Evolutionary conservation across 2,329 filamentous ascomycete genomes (phyloP).

Genomic region (Aspergillus viridinutans): DNA sequence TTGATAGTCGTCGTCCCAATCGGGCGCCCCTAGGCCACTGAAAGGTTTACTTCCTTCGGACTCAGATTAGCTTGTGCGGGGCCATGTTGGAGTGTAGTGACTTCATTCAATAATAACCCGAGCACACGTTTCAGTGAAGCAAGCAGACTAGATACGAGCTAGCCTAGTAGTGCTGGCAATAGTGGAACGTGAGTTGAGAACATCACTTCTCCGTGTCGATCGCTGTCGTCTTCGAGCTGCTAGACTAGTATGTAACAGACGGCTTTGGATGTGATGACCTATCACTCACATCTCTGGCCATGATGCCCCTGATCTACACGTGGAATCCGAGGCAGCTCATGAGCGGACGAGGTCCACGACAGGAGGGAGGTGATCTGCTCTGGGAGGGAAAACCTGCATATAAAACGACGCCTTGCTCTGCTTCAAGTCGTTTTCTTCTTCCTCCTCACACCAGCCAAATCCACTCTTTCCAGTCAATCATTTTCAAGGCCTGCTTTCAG

Average conservation of each 20-base stretch:
- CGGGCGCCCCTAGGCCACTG: background rate
- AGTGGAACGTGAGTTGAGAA: background rate
- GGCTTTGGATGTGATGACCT: background rate
- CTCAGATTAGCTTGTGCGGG: background rate
- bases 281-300: background rate
- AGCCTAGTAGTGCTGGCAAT: background rate
- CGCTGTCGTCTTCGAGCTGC: constrained; percentile 7
- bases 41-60: constrained; percentile 4
- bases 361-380: background rate
- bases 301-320: constrained; percentile 16
- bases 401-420: constrained; percentile 11
- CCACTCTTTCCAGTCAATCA: constrained; percentile 20
- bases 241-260: background rate
- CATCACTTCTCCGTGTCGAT: constrained; percentile 11
- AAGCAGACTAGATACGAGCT: background rate
- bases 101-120: background rate
- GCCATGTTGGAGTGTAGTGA: background rate
- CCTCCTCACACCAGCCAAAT: constrained; percentile 17
- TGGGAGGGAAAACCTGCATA: constrained; percentile 16
- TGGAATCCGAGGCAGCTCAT: constrained; percentile 1
- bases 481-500: constrained; percentile 7
- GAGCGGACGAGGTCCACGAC: background rate
- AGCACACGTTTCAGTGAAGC: background rate
- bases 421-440: background rate
- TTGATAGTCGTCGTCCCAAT: background rate